Evolutionary conservation across 2,329 filamentous ascomycete species (phyloP), one percentile per base, ranked within the genome.

Genomic region (Colletotrichum gigasporum): DNA sequence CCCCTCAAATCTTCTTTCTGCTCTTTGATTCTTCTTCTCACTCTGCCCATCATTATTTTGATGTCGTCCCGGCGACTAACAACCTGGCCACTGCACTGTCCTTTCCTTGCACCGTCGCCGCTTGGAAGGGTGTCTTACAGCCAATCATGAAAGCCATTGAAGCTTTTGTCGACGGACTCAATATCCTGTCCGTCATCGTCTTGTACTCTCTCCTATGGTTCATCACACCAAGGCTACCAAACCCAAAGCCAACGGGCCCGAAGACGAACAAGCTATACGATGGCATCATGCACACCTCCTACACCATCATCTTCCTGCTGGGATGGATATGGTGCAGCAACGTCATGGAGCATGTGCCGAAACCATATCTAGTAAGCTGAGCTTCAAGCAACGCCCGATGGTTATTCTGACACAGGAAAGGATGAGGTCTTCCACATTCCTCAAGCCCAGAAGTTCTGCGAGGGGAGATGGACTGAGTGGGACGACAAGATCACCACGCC

Each of bases 401-500:
- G 1, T 6, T 11, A n/a, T 22, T 14, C 35, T 47, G 0, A 64
- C 51, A 20, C 4, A 11, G 14, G 7, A 0, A 5, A 95, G 92
- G 93, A 96, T 74, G 93, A 96, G 74, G 82, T 93, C 28, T 96
- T 96, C 67, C 93, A 99, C 75, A 90, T 97, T 20, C 92, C 93
- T 0, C 96, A 99, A 78, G 94, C 94, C 0, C 93, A 97, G 71
- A 88, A 87, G 28, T 99, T 97, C 76, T 97, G 94, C 76, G 76
- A 85, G 39, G 90, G 91, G 10, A 85, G 85, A 56, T 97, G 91
- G 80, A 74, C 77, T 11, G 84, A 92, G 59, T 99, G 96, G 96
- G 94, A 99, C 77, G 91, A 95, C 64, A 99, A 98, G 76, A 96
- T 99, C 73, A 99, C 96, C 0, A 99, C 96, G 1, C 96, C 96